phyloP scores from a whole-genome alignment of 2,329 filamentous ascomycete genomes.

The Clarireedia monteithiana region DNA sequence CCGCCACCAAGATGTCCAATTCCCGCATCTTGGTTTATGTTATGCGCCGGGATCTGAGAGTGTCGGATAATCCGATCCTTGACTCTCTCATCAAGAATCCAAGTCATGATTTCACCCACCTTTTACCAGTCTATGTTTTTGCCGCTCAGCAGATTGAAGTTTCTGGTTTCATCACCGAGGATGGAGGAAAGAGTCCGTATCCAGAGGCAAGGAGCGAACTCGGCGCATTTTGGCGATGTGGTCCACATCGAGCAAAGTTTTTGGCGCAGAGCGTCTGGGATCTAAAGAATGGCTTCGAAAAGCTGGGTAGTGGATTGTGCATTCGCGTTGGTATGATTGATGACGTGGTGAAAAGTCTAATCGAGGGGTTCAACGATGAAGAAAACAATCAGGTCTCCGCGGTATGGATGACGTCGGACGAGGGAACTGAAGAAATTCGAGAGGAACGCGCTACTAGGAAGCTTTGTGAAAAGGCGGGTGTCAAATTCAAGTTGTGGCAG shows the following conservation, averaged over 20 bases:
- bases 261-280: constrained; percentile 67
- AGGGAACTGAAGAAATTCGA: constrained; percentile 58
- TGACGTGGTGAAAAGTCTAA: constrained; percentile 51
- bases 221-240: constrained; percentile 65
- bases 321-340: constrained; percentile 55
- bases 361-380: constrained; percentile 39
- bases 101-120: constrained; percentile 53
- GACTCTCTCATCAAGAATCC: constrained; percentile 43
- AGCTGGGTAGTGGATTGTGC: constrained; percentile 50
- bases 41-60: constrained; percentile 63
- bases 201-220: constrained; percentile 59
- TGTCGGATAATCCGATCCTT: constrained; percentile 68
- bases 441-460: constrained; percentile 52
- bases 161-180: constrained; percentile 58
- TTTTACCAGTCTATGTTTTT: constrained; percentile 65
- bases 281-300: constrained; percentile 54
- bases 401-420: constrained; percentile 68
- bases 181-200: constrained; percentile 49
- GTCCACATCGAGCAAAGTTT: constrained; percentile 64
- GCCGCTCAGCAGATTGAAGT: constrained; percentile 65
- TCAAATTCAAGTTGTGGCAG: constrained; percentile 56
- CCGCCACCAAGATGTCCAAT: constrained; percentile 27
- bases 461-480: constrained; percentile 42
- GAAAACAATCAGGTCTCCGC: constrained; percentile 42
- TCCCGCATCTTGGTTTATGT: constrained; percentile 59